Percentiles rank a stretch among this genome's conserved stretches.
Conservation (phyloP, 495 filamentous ascomycete genomes). For the Corynascus novoguineensis region DNA sequence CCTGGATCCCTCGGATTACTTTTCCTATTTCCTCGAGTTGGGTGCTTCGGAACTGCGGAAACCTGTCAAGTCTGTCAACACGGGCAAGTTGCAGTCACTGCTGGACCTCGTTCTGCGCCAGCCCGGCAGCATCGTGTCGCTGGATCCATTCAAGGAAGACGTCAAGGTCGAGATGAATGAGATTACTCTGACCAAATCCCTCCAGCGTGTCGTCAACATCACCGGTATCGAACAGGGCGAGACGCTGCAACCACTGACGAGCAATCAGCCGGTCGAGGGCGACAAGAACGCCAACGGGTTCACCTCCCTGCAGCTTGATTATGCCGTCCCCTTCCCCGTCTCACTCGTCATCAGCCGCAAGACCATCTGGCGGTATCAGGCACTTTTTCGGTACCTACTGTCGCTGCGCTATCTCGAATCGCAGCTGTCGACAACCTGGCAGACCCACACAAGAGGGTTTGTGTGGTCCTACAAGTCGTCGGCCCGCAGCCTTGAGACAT, state of each 20-base stretch:
- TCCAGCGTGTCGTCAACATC: slow-evolving; percentile 94
- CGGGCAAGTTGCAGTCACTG: slow-evolving; percentile 85
- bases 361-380: slow-evolving; percentile 90
- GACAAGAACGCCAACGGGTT: slow-evolving; percentile 86
- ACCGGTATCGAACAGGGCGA: slow-evolving; percentile 89
- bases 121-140: slow-evolving; percentile 85
- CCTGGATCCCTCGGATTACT: slow-evolving; percentile 94
- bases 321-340: slow-evolving; percentile 90
- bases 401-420: slow-evolving; percentile 84
- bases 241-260: slow-evolving; percentile 45
- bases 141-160: slow-evolving; percentile 96
- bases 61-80: slow-evolving; percentile 79
- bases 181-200: slow-evolving; percentile 79
- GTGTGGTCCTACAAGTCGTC: slow-evolving; percentile 79
- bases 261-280: slow-evolving; percentile 55
- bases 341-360: slow-evolving; percentile 94
- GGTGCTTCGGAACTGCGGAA: slow-evolving; percentile 82
- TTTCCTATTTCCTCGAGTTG: slow-evolving; percentile 93
- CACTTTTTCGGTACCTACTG: slow-evolving; percentile 88
- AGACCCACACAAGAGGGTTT: slow-evolving; percentile 76
- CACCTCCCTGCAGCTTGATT: slow-evolving; percentile 88
- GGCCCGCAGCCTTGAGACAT: slow-evolving; percentile 70
- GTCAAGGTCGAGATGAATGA: slow-evolving; percentile 97
- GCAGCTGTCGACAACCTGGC: slow-evolving; percentile 78
- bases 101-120: slow-evolving; percentile 92